Percentiles rank a stretch among this genome's conserved stretches.
phyloP scores from a whole-genome alignment of 306 rosid genomes.

The Argentina anserina region DNA sequence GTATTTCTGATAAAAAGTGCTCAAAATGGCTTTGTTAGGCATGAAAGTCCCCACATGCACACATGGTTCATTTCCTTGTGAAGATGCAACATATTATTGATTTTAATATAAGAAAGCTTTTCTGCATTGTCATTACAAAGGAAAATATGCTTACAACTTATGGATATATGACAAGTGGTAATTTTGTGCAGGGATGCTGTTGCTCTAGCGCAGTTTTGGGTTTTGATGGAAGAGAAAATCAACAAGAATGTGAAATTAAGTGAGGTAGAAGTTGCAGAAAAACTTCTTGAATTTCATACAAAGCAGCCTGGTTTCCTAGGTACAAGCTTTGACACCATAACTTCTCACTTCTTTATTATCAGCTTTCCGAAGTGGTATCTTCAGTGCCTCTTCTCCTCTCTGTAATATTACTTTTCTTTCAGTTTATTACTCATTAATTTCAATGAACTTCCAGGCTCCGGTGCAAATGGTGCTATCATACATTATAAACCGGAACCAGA shows the following conservation, averaged over 20 bases:
- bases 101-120: constrained; percentile 7
- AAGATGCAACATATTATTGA: not conserved
- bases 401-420: not conserved
- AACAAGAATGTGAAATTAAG: constrained; percentile 45
- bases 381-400: not conserved
- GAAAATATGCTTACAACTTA: constrained; percentile 19
- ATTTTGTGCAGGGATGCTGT: constrained; percentile 92
- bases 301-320: constrained; percentile 85
- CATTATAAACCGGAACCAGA: constrained; percentile 90
- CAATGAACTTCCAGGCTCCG: constrained; percentile 54
- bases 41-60: too few relatives aligned
- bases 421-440: constrained; percentile 13
- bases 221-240: constrained; percentile 81
- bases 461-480: constrained; percentile 93
- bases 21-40: too few relatives aligned
- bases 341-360: constrained; percentile 35
- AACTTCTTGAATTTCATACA: constrained; percentile 83
- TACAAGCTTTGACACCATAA: constrained; percentile 93
- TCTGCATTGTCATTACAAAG: not conserved
- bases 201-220: constrained; percentile 90
- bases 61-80: not conserved
- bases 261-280: constrained; percentile 81
- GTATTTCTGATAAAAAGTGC: too few relatives aligned
- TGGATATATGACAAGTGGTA: too few relatives aligned
- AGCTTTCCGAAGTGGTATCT: not conserved